Evolutionary conservation across 1,284 basidiomycete genomes (phyloP).

Genomic region (Sporisorium exsertum): DNA sequence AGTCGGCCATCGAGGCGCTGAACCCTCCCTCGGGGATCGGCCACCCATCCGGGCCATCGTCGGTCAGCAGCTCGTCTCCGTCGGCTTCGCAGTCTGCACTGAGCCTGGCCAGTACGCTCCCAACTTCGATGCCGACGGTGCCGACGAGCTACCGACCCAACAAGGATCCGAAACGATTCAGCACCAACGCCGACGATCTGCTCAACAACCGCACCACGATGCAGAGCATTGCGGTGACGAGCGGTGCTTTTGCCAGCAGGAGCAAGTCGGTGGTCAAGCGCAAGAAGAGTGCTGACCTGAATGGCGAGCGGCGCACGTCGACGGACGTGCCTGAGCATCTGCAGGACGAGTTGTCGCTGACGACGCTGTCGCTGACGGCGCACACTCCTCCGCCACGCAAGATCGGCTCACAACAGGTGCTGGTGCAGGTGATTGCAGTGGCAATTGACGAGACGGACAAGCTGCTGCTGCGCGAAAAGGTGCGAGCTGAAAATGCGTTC

Average conservation of each 20-base stretch:
- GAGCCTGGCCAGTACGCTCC: slow-evolving; percentile 44
- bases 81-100: slow-evolving; percentile 50
- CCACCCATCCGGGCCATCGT: slow-evolving; percentile 22
- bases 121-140: slow-evolving; percentile 49
- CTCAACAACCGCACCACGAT: slow-evolving; percentile 65
- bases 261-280: slow-evolving; percentile 42
- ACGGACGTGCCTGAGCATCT: slow-evolving; percentile 56
- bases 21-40: slow-evolving; percentile 20
- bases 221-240: slow-evolving; percentile 62
- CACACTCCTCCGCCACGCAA: slow-evolving; percentile 69
- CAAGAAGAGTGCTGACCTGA: slow-evolving; percentile 32
- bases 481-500: slow-evolving; percentile 63
- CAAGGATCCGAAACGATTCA: slow-evolving; percentile 54
- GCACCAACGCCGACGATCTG: slow-evolving; percentile 55
- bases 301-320: slow-evolving; percentile 34
- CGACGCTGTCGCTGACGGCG: slow-evolving; percentile 59
- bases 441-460: slow-evolving; percentile 70
- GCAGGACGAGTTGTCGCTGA: slow-evolving; percentile 54
- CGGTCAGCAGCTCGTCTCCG: slow-evolving; percentile 37
- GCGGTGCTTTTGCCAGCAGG: slow-evolving; percentile 45
- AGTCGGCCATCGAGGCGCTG: slow-evolving; percentile 26
- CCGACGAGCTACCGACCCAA: slow-evolving; percentile 56
- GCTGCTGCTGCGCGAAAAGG: slow-evolving; percentile 66
- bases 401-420: slow-evolving; percentile 67
- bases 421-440: slow-evolving; percentile 70